A percentile compares a stretch with the other conserved stretches of the same genome.
These are phyloP conservation scores for Colletotrichum paranaense DNA, from an alignment of 2,329 filamentous ascomycete genomes.

Conservation along the genomic window DNA sequence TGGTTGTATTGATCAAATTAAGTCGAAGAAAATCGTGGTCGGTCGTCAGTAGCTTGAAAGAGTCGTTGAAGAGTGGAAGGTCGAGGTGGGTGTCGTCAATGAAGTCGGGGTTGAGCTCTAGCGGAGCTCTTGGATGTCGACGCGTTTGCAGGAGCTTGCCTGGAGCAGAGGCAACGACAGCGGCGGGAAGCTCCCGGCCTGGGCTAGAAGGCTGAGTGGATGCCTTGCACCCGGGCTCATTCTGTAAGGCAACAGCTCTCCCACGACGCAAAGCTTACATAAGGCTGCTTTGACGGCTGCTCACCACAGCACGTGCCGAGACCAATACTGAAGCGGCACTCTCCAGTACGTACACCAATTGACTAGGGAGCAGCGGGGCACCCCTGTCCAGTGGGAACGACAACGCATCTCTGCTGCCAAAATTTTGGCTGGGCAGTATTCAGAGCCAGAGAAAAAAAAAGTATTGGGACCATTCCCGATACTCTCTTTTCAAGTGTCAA, in stretches of 20 bases:
- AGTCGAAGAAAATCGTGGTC: slow-evolving; percentile 38
- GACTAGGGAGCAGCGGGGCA: slow-evolving; percentile 25
- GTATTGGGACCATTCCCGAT: slow-evolving; percentile 17
- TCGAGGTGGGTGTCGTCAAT: slow-evolving; percentile 33
- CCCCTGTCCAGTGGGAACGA: slow-evolving; percentile 34
- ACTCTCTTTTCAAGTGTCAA: slow-evolving; percentile 28
- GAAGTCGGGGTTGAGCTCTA: slow-evolving; percentile 37
- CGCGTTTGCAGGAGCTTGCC: slow-evolving; percentile 62
- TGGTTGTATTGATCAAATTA: not conserved
- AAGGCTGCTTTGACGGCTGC: not conserved
- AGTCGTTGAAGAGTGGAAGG: slow-evolving; percentile 39
- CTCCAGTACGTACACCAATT: not conserved
- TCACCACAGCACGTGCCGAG: not conserved
- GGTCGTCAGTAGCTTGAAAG: slow-evolving; percentile 20
- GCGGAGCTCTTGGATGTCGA: slow-evolving; percentile 40
- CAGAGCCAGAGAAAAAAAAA: slow-evolving; percentile 25
- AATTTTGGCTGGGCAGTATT: slow-evolving; percentile 29
- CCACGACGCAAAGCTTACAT: slow-evolving; percentile 13
- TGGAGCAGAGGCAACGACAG: slow-evolving; percentile 47
- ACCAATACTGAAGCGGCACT: not conserved
- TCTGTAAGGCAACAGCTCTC: slow-evolving; percentile 46
- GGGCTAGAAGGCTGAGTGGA: slow-evolving; percentile 46
- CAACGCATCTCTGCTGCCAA: slow-evolving; percentile 33
- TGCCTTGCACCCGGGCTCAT: slow-evolving; percentile 40
- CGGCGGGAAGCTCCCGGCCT: slow-evolving; percentile 40